Base-by-base conservation (phyloP, 805 yeast species). In the Zygoascus flipseniorum region DNA sequence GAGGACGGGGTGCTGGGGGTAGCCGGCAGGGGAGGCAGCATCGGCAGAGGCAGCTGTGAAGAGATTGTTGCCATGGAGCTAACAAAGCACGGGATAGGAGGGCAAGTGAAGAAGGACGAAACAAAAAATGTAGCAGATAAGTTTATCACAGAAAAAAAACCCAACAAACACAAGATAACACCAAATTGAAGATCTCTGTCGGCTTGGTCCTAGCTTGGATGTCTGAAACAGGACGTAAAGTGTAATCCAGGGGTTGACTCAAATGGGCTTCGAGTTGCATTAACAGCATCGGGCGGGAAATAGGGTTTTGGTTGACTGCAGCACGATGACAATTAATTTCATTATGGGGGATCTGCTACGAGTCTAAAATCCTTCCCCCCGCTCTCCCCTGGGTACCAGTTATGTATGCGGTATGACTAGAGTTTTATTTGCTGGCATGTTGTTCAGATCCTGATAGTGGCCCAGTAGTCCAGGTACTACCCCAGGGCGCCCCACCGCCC, bases 21-120 rank as follows among this genome's bases (percentile, higher is more conserved):
- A 20, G 50, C 47, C n/a, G 53, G 56, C 39, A 51, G 37, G 26
- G 54, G 52, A 23, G 52, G 56, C 45, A 47, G 52, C 16, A 23
- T 19, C 5, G 52, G 42, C 41, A 32, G 47, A 9, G 55, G 55
- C 10, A 47, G 52, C 13, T 35, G 16, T 3, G 16, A n/a, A 35
- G 39, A 35, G 16, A 35, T n/a, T 13, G 39, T n/a, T 11, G 39
- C 16, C 39, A 35, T 35, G 13, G 28, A 23, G 28, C 39, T 3
- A 35, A 10, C 39, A 35, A n/a, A 35, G 8, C 4, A 23, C 3
- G 28, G 6, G 3, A 6, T 6, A 4, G 28, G 6, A 35, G 39
- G 13, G 8, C 35, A 31, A 35, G 39, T 35, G 39, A 35, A 35
- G 39, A 8, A 5, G 39, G 8, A 35, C n/a, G n/a, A 35, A n/a